These are phyloP conservation scores for Ceratobasidium sp. DNA, from an alignment of 1,284 basidiomycete genomes.

Conservation along the genomic window DNA sequence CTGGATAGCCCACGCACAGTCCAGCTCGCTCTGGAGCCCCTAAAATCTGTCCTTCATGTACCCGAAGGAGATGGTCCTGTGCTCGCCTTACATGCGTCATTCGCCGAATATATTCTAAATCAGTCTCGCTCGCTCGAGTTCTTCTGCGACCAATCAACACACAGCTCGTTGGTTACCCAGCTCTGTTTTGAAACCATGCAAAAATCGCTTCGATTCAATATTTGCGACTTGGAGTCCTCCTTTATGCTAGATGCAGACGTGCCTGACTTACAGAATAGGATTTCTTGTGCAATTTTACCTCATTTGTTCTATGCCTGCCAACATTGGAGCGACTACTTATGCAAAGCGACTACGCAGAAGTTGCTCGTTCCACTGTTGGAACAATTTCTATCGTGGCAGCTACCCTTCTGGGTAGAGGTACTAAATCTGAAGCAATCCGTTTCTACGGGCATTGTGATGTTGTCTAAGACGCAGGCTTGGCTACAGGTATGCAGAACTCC, in stretches of 20 bases:
- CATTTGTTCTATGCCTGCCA: conserved; percentile 4
- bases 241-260: conserved; percentile 7
- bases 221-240: conserved; percentile 14
- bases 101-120: conserved; percentile 11
- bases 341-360: too few relatives aligned
- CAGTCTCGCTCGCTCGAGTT: background rate
- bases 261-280: background rate
- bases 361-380: background rate
- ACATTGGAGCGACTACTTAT: background rate
- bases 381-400: background rate
- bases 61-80: background rate
- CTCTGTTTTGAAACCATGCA: conserved; percentile 15
- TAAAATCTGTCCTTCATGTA: conserved; percentile 5
- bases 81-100: background rate
- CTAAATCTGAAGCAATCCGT: background rate
- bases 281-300: background rate
- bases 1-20: background rate
- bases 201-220: conserved; percentile 3
- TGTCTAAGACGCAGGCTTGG: background rate
- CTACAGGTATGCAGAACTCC: background rate
- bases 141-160: background rate
- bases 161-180: background rate
- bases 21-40: background rate
- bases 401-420: conserved; percentile 18
- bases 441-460: background rate